These are phyloP conservation scores for Arthrocladium fulminans DNA, from an alignment of 2,329 filamentous ascomycete species.

Conservation along the genomic window DNA sequence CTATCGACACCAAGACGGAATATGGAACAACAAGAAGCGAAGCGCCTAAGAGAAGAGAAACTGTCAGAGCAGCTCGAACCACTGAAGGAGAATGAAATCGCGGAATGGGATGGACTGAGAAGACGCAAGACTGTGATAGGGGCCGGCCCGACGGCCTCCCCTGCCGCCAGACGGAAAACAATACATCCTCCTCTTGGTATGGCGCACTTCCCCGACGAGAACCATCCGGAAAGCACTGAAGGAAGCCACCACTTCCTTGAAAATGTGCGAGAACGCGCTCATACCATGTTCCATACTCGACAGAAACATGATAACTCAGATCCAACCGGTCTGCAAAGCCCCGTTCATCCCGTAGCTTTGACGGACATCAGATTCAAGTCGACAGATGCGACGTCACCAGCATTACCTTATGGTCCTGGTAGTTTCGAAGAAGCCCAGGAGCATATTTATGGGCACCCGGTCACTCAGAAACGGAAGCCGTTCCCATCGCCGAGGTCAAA, in stretches of 20 bases:
- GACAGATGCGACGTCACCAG: constrained; percentile 35
- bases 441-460: constrained; percentile 45
- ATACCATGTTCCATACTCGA: constrained; percentile 30
- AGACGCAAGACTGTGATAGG: constrained; percentile 55
- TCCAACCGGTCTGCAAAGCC: constrained; percentile 39
- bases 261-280: constrained; percentile 31
- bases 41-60: constrained; percentile 70
- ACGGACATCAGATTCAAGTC: constrained; percentile 50
- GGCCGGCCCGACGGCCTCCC: constrained; percentile 34
- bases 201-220: constrained; percentile 66
- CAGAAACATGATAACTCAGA: constrained; percentile 28
- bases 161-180: constrained; percentile 39
- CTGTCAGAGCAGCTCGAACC: constrained; percentile 60
- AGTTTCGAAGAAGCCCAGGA: constrained; percentile 29
- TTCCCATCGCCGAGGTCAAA: constrained; percentile 21
- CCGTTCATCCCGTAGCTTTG: constrained; percentile 54
- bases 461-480: constrained; percentile 30
- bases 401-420: constrained; percentile 20
- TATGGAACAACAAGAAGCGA: constrained; percentile 71
- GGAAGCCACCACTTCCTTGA: constrained; percentile 26
- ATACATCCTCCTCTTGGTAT: constrained; percentile 75
- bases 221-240: constrained; percentile 30
- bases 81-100: constrained; percentile 67
- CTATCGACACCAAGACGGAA: constrained; percentile 67
- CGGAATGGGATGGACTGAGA: constrained; percentile 88